Percentiles rank a stretch among this genome's conserved stretches.
Evolutionary conservation across 2,329 filamentous ascomycete genomes (phyloP).

Genomic region (Aspergillus ustus): DNA sequence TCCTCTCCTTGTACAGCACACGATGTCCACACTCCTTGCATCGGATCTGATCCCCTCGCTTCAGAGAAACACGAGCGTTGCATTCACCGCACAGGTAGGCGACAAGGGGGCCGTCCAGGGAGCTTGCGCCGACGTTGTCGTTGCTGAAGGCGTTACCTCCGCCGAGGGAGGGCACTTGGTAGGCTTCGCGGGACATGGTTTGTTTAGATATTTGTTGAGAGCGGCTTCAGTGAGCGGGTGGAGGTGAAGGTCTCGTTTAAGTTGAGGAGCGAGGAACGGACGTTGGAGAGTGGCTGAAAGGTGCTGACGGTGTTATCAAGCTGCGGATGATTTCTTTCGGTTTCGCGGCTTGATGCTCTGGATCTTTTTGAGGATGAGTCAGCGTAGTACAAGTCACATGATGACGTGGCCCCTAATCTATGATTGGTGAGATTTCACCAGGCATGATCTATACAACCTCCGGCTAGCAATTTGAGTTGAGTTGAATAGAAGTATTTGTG

Average conservation of each 20-base stretch:
- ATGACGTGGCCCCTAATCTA: background rate
- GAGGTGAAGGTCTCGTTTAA: background rate
- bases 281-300: background rate
- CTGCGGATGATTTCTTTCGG: background rate
- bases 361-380: background rate
- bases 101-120: constrained; percentile 61
- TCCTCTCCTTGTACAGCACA: constrained; percentile 96
- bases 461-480: too few species aligned
- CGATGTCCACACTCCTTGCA: constrained; percentile 94
- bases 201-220: constrained; percentile 14
- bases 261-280: background rate
- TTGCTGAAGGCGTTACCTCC: constrained; percentile 48
- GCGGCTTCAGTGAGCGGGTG: constrained; percentile 1
- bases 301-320: background rate
- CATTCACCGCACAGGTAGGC: constrained; percentile 83
- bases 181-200: constrained; percentile 72
- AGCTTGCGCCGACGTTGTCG: constrained; percentile 48
- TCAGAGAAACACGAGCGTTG: constrained; percentile 74
- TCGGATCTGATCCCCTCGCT: constrained; percentile 78
- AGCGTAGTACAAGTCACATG: background rate
- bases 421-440: background rate
- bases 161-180: constrained; percentile 68
- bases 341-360: background rate
- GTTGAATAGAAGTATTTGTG: too few species aligned
- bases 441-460: background rate